Evolutionary conservation across 345 rosid genomes (phyloP), one percentile per base, ranked within the genome.

Genomic region (Cochlearia excelsa): DNA sequence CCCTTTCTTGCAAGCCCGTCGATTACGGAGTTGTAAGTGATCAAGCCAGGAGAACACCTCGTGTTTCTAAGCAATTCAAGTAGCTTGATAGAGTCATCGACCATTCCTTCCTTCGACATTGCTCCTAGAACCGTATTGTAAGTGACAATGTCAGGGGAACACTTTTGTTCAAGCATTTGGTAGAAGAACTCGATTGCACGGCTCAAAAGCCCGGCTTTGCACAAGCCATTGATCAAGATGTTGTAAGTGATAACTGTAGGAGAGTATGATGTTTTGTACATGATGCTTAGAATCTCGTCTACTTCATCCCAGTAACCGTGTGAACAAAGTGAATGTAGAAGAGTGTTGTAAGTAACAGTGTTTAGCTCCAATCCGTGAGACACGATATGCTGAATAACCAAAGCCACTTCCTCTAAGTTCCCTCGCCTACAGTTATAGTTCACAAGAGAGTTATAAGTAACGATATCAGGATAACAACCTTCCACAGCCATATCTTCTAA

Each of bases 401-500:
- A 62, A 39, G 84, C 81, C 41, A 78, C 77, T 38, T 85, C 88
- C 27, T 77, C 82, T 33, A 69, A 79, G 38, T 77, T 84, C 51
- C 92, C 85, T 61, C 50, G 76, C 53, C 81, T 87, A 55, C 88
- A 84, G 66, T 72, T 69, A 61, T 74, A 72, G 76, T 78, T 87
- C 23, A 87, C 70, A 66, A 91, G 73, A 2, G 88, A 77, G 68
- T 91, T 91, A 61, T 76, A 91, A 8, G 88, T 80, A 38, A 84
- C 81, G 3, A 85, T 79, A 76, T 85, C 91, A 34, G 96, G 91
- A 69, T 74, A 74, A 71, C 96, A 87, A 29, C 96, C 98, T 69
- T 84, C 91, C 2, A 65, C 59, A 5, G 82, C 72, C 91, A 87
- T 71, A 68, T 87, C 94, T 40, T 87, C 94, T 71, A 87, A 66